Evolutionary conservation across 2,329 filamentous ascomycete species (phyloP), one percentile per base, ranked within the genome.

Genomic region (Penicillium sp.): DNA sequence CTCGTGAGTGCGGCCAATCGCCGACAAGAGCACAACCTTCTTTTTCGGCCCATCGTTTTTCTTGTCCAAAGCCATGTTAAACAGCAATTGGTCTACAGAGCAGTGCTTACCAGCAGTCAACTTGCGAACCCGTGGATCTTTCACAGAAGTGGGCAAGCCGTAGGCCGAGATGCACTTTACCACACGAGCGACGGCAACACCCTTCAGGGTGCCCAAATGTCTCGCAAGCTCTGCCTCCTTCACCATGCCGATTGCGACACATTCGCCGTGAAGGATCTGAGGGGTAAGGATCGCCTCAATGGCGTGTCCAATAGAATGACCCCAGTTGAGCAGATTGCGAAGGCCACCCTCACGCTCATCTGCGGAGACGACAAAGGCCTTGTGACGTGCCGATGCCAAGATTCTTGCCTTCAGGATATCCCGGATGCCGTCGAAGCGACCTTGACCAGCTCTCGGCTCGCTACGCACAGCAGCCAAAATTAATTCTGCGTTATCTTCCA

Each of bases 61-160:
- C 84, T 99, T 99, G 78, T 99, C 94, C 9, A 99, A 89, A 0
- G 89, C 92, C 94, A 99, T 99, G 73, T 96, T 96, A 64, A 89
- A 84, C 56, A 99, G 82, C 51, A 99, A 77, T 37, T 89, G 84
- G 66, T 97, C 90, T 2, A 97, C 90, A 0, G 90, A 88, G 72
- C 94, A 99, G 63, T 86, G 82, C 77, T 96, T 97, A 53, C 89
- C 90, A 2, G 91, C 93, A 5, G 91, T 93, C 61, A 94, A 79
- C 69, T 88, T 90, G 43, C 89, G 84, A 43, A 99, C 88, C 31
- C 87, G 86, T 73, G 92, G 90, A 76, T 99, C 93, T 37, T 89
- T 83, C 9, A 97, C 76, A 0, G 91, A 92, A 4, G 89, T 94
- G 1, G 94, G 94, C 46, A 99, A 80, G 46, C 90, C 91, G 71